phyloP scores from a whole-genome alignment of 2,329 filamentous ascomycete genomes.

The Niveomyces coronatus region DNA sequence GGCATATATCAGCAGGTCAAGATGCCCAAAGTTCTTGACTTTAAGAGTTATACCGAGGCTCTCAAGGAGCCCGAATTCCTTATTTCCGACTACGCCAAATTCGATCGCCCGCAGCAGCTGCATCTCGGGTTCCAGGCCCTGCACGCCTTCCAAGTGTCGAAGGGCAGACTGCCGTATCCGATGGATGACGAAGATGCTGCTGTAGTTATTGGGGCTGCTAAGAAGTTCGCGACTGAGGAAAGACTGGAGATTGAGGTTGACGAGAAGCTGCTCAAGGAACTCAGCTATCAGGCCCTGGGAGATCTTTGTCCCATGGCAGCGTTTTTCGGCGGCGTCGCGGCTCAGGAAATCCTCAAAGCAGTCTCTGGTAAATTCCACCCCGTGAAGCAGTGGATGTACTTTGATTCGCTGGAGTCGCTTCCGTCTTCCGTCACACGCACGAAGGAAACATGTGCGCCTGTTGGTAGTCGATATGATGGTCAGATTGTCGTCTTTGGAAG shows the following conservation, averaged over 20 bases:
- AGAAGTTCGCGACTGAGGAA: conserved; percentile 62
- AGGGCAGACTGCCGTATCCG: conserved; percentile 68
- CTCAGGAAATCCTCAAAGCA: conserved; percentile 92
- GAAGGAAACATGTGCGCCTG: conserved; percentile 79
- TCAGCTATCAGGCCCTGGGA: conserved; percentile 88
- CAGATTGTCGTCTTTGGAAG: conserved; percentile 94
- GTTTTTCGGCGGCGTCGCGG: conserved; percentile 86
- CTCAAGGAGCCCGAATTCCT: conserved; percentile 82
- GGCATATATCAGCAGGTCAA: conserved; percentile 94
- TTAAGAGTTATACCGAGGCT: conserved; percentile 69
- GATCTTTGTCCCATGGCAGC: conserved; percentile 89
- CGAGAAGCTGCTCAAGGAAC: conserved; percentile 83
- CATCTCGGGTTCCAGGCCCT: conserved; percentile 90
- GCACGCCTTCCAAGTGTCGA: conserved; percentile 68
- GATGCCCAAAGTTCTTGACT: conserved; percentile 91
- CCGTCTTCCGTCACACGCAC: conserved; percentile 65
- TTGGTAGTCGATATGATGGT: conserved; percentile 82
- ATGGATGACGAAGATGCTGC: conserved; percentile 77
- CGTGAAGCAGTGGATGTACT: conserved; percentile 93
- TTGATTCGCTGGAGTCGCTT: conserved; percentile 93
- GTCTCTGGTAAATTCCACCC: conserved; percentile 97
- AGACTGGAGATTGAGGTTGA: conserved; percentile 63
- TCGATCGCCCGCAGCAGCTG: conserved; percentile 84
- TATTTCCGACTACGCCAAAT: conserved; percentile 94
- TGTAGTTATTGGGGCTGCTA: conserved; percentile 65